Evolutionary conservation across 768 basidiomycete species (phyloP).

Genomic region (Thelephora ganbajun): DNA sequence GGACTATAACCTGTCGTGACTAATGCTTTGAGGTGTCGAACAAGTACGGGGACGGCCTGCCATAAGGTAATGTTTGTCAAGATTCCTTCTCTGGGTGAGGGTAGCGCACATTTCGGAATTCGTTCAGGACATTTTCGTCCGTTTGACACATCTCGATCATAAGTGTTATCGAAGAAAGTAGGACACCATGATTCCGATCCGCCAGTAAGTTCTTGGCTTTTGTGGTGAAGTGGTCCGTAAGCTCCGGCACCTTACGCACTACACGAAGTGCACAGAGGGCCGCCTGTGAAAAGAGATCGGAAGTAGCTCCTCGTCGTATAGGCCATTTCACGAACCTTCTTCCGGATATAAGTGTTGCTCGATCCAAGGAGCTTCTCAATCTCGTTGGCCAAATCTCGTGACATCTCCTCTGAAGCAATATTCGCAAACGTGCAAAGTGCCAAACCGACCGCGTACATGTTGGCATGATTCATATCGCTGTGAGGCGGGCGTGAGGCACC

Average conservation of each 20-base stretch:
- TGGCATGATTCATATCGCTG: conserved; percentile 99
- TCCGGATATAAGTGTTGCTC: conserved; percentile 96
- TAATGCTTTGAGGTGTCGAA: conserved; percentile 87
- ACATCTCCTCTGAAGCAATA: conserved; percentile 99
- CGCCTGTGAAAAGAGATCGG: conserved; percentile 37
- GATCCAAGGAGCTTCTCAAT: conserved; percentile 95
- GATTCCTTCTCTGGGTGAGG: conserved; percentile 3
- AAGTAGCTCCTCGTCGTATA: neutral
- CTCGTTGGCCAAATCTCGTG: conserved; percentile 93
- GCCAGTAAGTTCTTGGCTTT: conserved; percentile 86
- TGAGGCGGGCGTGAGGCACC: conserved; percentile 6
- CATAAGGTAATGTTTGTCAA: neutral
- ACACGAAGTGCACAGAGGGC: conserved; percentile 90
- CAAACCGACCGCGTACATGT: conserved; percentile 96
- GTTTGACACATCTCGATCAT: conserved; percentile 88
- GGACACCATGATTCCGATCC: conserved; percentile 93
- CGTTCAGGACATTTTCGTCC: conserved; percentile 57
- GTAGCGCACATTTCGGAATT: conserved; percentile 73
- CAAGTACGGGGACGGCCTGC: conserved; percentile 84
- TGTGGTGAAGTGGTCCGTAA: conserved; percentile 79
- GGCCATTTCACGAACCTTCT: conserved; percentile 53
- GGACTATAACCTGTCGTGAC: conserved; percentile 96
- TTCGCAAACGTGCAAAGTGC: conserved; percentile 98
- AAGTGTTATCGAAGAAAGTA: conserved; percentile 87
- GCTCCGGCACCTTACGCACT: conserved; percentile 91